These are phyloP conservation scores for Dysphania ambrosioides DNA, from an alignment of 148 eudicot species.

Conservation along the genomic window DNA sequence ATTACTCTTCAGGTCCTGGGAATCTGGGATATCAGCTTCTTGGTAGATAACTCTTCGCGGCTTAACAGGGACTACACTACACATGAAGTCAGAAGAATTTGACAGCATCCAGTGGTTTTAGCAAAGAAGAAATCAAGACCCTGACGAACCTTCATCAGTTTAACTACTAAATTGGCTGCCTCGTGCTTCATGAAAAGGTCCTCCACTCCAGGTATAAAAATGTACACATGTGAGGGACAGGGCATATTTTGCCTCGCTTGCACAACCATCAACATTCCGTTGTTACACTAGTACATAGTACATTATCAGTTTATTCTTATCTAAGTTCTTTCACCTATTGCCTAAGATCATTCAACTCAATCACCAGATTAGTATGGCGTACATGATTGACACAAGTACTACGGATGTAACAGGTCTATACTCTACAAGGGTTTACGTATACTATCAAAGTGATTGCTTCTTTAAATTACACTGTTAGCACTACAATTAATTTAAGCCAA, in stretches of 20 bases:
- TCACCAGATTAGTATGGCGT: conserved; percentile 14
- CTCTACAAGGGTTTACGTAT: too few relatives aligned
- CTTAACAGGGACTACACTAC: conserved; percentile 9
- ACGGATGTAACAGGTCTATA: too few relatives aligned
- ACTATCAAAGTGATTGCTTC: too few relatives aligned
- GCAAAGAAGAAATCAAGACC: conserved; percentile 25
- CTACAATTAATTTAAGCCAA: too few relatives aligned
- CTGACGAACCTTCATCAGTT: background rate
- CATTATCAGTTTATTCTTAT: too few relatives aligned
- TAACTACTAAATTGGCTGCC: conserved; percentile 9
- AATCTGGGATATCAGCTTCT: background rate
- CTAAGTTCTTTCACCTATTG: too few relatives aligned
- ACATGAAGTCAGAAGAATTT: conserved; percentile 13
- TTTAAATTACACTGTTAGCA: too few relatives aligned
- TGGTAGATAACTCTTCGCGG: too few relatives aligned
- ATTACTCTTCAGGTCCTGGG: conserved; percentile 15
- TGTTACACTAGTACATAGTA: too few relatives aligned
- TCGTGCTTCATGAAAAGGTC: conserved; percentile 14
- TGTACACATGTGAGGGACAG: conserved; percentile 17
- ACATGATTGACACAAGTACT: conserved; percentile 21
- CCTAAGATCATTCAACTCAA: too few relatives aligned
- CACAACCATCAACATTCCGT: too few relatives aligned
- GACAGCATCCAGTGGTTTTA: conserved; percentile 19
- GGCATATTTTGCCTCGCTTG: conserved; percentile 26
- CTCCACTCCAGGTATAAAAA: conserved; percentile 13